A percentile compares a stretch with the other conserved stretches of the same genome.
These are phyloP conservation scores for Gnaphalium uliginosum DNA, from an alignment of 129 eudicot species.

Conservation along the genomic window DNA sequence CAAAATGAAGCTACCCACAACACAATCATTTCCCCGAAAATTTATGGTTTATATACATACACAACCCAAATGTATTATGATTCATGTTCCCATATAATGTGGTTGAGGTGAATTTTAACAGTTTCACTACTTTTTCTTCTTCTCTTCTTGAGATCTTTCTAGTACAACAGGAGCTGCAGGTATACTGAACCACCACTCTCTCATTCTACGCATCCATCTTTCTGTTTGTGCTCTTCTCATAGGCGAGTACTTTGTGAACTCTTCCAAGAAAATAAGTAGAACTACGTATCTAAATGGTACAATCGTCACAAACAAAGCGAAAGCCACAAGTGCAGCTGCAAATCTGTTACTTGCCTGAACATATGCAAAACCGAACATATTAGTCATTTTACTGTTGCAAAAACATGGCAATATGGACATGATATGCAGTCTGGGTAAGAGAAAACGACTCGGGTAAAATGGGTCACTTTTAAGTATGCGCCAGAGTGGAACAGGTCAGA, in stretches of 20 bases:
- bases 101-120: no score
- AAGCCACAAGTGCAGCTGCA: slow-evolving; percentile 46
- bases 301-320: slow-evolving; percentile 55
- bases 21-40: not conserved
- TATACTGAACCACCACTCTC: slow-evolving; percentile 99
- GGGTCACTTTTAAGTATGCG: not conserved
- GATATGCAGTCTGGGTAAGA: not conserved
- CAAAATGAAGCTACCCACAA: not conserved
- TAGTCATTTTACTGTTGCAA: not conserved
- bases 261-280: slow-evolving; percentile 55
- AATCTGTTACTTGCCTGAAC: slow-evolving; percentile 79
- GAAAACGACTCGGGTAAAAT: not conserved
- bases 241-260: slow-evolving; percentile 79
- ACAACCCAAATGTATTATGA: not conserved
- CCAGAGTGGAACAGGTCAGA: not conserved
- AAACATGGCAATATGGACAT: not conserved
- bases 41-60: slow-evolving; percentile 9
- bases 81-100: not conserved
- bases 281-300: slow-evolving; percentile 53
- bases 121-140: slow-evolving; percentile 56
- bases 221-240: slow-evolving; percentile 65
- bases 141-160: slow-evolving; percentile 62
- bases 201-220: slow-evolving; percentile 62
- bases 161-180: slow-evolving; percentile 93
- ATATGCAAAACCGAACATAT: not conserved